Conservation (phyloP, 805 yeast species). For the Candida silvatica region DNA sequence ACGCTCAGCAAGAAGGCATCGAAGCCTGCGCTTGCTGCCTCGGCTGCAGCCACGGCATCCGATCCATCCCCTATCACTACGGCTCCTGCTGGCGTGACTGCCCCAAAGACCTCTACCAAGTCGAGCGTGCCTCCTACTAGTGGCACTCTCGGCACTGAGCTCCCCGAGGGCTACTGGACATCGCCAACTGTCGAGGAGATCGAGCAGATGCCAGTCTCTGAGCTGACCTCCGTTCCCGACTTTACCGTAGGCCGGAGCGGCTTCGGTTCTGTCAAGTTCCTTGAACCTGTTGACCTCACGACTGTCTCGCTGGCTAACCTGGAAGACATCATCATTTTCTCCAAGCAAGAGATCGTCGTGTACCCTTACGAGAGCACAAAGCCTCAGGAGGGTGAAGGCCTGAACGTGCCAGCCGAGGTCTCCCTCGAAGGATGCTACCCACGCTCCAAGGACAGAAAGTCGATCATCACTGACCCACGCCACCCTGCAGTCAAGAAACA, state of each 20-base stretch:
- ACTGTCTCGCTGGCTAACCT: conserved; percentile 55
- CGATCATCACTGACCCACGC: conserved; percentile 69
- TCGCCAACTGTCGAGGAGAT: conserved; percentile 68
- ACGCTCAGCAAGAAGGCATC: background rate
- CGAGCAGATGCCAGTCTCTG: conserved; percentile 46
- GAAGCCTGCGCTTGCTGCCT: background rate
- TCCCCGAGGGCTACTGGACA: conserved; percentile 75
- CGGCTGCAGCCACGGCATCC: background rate
- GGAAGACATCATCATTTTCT: conserved; percentile 57
- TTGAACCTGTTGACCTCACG: conserved; percentile 78
- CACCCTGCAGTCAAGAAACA: conserved; percentile 67
- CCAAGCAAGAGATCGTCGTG: conserved; percentile 49
- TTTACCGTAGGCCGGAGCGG: conserved; percentile 74
- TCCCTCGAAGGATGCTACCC: conserved; percentile 80
- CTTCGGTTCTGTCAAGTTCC: conserved; percentile 70
- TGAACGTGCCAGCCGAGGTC: conserved; percentile 68
- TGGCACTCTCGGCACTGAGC: background rate
- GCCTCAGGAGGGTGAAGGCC: conserved; percentile 71
- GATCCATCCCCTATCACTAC: background rate
- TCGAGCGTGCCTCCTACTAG: background rate
- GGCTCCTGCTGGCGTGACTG: background rate
- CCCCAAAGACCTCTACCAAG: background rate
- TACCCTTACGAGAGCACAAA: conserved; percentile 60
- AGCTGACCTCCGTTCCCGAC: conserved; percentile 53
- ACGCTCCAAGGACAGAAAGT: conserved; percentile 56